A percentile compares a stretch with the other conserved stretches of the same genome.
These are phyloP conservation scores for Graphilbum fragrans DNA, from an alignment of 2,329 filamentous ascomycete genomes.

Conservation along the genomic window DNA sequence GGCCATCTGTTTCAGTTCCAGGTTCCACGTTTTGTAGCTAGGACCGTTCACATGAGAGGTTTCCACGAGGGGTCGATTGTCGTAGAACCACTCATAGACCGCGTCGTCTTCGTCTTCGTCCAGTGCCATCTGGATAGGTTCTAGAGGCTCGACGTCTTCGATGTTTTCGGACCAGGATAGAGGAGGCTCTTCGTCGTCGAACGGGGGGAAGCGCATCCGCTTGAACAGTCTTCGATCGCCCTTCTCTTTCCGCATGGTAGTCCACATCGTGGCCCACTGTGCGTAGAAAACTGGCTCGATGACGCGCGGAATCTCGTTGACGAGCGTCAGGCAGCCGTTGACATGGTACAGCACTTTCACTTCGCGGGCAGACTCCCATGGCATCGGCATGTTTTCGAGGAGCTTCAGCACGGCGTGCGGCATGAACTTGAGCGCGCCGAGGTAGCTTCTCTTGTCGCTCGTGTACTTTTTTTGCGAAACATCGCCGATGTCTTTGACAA, in stretches of 20 bases:
- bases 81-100: constrained; percentile 95
- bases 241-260: constrained; percentile 95
- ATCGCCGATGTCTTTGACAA: constrained; percentile 96
- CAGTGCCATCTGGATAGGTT: constrained; percentile 97
- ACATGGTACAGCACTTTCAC: constrained; percentile 98
- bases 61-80: constrained; percentile 80
- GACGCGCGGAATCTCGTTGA: constrained; percentile 92
- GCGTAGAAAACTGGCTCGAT: constrained; percentile 97
- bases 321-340: constrained; percentile 90
- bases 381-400: constrained; percentile 99
- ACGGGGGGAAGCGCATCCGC: constrained; percentile 96
- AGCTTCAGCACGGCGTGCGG: constrained; percentile 95
- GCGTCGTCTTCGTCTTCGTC: constrained; percentile 87
- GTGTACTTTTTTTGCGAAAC: constrained; percentile 99
- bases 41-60: constrained; percentile 91
- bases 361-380: constrained; percentile 91
- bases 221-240: constrained; percentile 94
- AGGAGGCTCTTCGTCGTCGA: constrained; percentile 96
- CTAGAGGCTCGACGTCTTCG: constrained; percentile 92
- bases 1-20: constrained; percentile 89
- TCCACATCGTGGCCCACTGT: constrained; percentile 99
- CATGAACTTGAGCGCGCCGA: constrained; percentile 98
- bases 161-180: constrained; percentile 98
- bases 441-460: constrained; percentile 93
- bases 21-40: constrained; percentile 93